A percentile compares a stretch with the other conserved stretches of the same genome.
Conservation (phyloP, 345 rosid species). For the Anastatica hierochuntica region DNA sequence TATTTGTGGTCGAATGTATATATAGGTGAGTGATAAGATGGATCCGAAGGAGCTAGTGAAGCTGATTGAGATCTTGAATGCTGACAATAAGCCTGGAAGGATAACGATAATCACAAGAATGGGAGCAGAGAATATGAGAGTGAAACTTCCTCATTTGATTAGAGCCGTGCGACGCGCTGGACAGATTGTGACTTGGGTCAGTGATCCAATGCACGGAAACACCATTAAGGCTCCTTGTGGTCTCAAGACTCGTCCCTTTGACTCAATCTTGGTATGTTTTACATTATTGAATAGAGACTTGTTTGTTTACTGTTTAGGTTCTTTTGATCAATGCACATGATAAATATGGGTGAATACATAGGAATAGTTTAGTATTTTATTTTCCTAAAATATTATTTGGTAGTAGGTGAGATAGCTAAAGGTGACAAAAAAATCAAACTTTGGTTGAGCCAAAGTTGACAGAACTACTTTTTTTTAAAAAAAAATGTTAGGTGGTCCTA, state of each 20-base stretch:
- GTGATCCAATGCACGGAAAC: constrained; percentile 97
- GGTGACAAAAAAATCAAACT: constrained; percentile 8
- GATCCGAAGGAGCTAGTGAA: constrained; percentile 77
- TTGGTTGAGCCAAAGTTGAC: constrained; percentile 18
- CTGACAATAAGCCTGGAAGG: constrained; percentile 80
- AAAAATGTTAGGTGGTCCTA: constrained; percentile 24
- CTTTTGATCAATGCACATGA: neutral
- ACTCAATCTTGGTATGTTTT: constrained; percentile 59
- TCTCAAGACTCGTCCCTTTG: constrained; percentile 88
- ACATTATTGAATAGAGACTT: neutral
- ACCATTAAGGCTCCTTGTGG: constrained; percentile 97
- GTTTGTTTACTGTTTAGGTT: neutral
- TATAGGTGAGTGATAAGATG: constrained; percentile 92
- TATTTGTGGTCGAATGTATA: neutral
- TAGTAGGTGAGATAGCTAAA: constrained; percentile 23
- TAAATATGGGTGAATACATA: neutral
- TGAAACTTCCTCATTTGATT: constrained; percentile 80
- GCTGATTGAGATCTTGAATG: constrained; percentile 79
- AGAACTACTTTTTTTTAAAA: neutral
- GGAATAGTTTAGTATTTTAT: neutral
- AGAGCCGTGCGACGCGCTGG: constrained; percentile 74
- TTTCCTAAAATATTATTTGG: neutral
- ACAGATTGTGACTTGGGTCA: constrained; percentile 86
- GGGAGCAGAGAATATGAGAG: constrained; percentile 98
- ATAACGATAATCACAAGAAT: constrained; percentile 76